Base-by-base conservation (phyloP, 2,329 filamentous ascomycete genomes). In the Penicillium sp. region DNA sequence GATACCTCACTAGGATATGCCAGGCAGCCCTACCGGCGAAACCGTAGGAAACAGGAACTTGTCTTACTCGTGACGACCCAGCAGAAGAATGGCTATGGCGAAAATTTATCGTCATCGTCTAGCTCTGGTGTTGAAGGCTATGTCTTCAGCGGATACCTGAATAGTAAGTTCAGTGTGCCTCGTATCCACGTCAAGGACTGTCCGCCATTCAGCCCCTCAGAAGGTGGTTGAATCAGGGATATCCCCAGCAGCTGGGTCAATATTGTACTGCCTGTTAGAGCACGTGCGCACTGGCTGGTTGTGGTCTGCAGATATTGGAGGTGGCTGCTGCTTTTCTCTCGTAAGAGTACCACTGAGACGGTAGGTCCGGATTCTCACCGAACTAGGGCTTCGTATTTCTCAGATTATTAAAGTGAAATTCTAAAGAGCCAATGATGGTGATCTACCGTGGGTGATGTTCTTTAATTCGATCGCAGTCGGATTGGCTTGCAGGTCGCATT, bases 1-100 rank as follows among this genome's bases (percentile, higher is more conserved):
- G 5, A 25, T 33, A 44, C 10, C 33, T 40, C 16, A 22, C 46
- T 25, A 45, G 52, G 46, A 55, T 55, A 55, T 50, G 46, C 52
- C 46, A 2, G 46, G 8, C 33, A 54, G 38, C 45, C 22, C 16
- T 31, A 25, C 38, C 31, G 38, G 46, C 16, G 17, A 25, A 22
- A 26, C 33, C 17, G 25, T 31, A 8, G 12, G 10, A 44, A 16
- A 25, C 22, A 31, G 7, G 38, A 12, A 22, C 30, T 31, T 31
- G 30, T 31, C 16, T 26, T 30, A 40, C 46, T 16, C 11, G 44
- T 40, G 26, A 26, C 19, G 4, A 47, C 16, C 16, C 9, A 14
- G 11, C 10, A 14, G 52, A 44, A 26, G 38, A 50, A 50, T 50
- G 2, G 33, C 0, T 10, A 22, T 54, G 7, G 16, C 5, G 4